These are phyloP conservation scores for Lolium rigidum DNA, from an alignment of 176 grass and related monocot genomes.

Conservation along the genomic window DNA sequence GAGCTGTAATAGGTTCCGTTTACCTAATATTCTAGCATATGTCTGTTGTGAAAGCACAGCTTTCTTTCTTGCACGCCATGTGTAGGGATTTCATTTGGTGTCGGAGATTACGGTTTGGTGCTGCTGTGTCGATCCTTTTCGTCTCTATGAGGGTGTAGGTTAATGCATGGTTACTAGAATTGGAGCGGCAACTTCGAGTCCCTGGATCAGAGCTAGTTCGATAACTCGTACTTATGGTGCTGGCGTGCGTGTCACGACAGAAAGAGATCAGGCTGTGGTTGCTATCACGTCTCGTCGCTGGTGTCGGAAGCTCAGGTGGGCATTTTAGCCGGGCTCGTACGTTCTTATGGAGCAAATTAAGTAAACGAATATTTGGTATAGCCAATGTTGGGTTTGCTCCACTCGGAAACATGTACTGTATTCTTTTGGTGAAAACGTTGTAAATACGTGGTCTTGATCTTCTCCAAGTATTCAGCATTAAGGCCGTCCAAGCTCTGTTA, in stretches of 20 bases:
- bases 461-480: not conserved
- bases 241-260: not conserved
- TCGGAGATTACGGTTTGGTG: no score
- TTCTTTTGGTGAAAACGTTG: no score
- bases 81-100: not conserved
- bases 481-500: not conserved
- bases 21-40: not conserved
- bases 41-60: not conserved
- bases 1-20: no score
- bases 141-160: not conserved
- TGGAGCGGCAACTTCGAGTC: conserved; percentile 2
- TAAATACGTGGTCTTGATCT: no score
- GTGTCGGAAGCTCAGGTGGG: not conserved
- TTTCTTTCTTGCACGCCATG: no score
- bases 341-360: not conserved
- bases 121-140: no score
- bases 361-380: not conserved
- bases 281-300: not conserved
- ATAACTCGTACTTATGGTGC: not conserved
- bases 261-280: not conserved
- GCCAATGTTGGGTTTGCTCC: not conserved
- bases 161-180: not conserved
- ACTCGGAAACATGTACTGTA: not conserved
- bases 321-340: not conserved
- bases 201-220: not conserved